Percentiles rank a stretch among this genome's conserved stretches.
phyloP scores from a whole-genome alignment of 225 moss, liverwort and hornwort genomes.

The Bryum argenteum region DNA sequence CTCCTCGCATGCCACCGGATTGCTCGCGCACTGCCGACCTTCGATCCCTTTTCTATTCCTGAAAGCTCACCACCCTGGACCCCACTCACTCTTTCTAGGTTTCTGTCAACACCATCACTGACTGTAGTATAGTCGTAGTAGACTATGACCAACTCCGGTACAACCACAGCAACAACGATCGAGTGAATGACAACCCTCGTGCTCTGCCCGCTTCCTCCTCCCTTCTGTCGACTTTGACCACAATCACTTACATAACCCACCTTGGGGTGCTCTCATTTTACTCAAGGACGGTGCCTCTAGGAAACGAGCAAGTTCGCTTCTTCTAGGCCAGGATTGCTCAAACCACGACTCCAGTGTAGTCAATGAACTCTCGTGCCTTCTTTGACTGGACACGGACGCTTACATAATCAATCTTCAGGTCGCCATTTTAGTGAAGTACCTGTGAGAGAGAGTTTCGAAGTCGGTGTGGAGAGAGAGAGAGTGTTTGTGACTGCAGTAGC shows the following conservation, averaged over 20 bases:
- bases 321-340: no score
- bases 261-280: not conserved
- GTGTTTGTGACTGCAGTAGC: no score
- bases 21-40: constrained; percentile 29
- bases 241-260: not conserved
- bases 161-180: no score
- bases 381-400: constrained; percentile 32
- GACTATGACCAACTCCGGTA: constrained; percentile 14
- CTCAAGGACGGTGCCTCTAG: no score
- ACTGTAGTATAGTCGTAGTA: not conserved
- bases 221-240: not conserved
- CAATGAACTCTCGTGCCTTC: no score
- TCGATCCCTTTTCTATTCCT: constrained; percentile 5
- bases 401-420: not conserved
- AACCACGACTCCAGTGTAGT: no score
- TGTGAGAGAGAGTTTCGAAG: no score
- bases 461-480: no score
- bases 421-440: no score
- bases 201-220: constrained; percentile 26
- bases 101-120: constrained; percentile 13
- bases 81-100: not conserved
- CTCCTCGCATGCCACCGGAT: constrained; percentile 17
- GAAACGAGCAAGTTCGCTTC: no score
- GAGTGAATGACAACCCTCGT: constrained; percentile 29
- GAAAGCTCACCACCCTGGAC: constrained; percentile 7